Evolutionary conservation across 1,139 yeast species (phyloP).

Genomic region (Yamadazyma friedrichii): DNA sequence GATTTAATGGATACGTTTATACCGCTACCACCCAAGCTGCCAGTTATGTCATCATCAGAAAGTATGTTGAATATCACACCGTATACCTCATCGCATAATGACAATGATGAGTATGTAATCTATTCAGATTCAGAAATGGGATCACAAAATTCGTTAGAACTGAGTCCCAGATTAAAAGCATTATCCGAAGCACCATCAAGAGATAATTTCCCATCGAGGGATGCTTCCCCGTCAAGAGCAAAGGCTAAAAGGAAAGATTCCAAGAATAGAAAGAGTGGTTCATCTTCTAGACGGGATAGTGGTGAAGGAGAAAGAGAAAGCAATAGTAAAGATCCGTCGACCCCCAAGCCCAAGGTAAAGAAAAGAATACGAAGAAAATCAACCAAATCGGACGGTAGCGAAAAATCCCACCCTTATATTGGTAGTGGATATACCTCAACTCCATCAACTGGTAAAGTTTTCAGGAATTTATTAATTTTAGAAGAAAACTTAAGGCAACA

Average conservation of each 20-base stretch:
- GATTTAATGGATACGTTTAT: conserved; percentile 13
- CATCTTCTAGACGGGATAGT: conserved; percentile 12
- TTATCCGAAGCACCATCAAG: conserved; percentile 4
- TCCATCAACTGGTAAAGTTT: conserved; percentile 70
- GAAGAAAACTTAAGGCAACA: conserved; percentile 86
- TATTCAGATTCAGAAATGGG: conserved; percentile 42
- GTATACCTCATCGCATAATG: conserved; percentile 16
- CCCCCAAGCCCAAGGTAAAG: conserved; percentile 21
- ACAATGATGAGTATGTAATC: conserved; percentile 33
- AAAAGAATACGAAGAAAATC: conserved; percentile 31
- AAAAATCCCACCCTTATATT: conserved; percentile 19
- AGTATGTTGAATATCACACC: conserved; percentile 25
- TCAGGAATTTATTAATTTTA: conserved; percentile 73
- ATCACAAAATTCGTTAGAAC: conserved; percentile 33
- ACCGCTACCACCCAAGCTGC: conserved; percentile 24
- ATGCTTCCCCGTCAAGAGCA: conserved; percentile 10
- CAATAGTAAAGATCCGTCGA: conserved; percentile 1
- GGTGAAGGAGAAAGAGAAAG: conserved; percentile 3
- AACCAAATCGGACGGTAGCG: conserved; percentile 29
- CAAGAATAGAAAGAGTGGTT: conserved; percentile 8
- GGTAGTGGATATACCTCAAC: conserved; percentile 43
- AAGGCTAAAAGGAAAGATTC: conserved; percentile 9
- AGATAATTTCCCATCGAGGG: conserved; percentile 9
- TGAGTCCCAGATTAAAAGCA: conserved; percentile 10
- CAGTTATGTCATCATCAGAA: conserved; percentile 19